A percentile compares a stretch with the other conserved stretches of the same genome.
Conservation (phyloP, 371 early-diverging fungal genomes). For the Mortierella sp. region DNA sequence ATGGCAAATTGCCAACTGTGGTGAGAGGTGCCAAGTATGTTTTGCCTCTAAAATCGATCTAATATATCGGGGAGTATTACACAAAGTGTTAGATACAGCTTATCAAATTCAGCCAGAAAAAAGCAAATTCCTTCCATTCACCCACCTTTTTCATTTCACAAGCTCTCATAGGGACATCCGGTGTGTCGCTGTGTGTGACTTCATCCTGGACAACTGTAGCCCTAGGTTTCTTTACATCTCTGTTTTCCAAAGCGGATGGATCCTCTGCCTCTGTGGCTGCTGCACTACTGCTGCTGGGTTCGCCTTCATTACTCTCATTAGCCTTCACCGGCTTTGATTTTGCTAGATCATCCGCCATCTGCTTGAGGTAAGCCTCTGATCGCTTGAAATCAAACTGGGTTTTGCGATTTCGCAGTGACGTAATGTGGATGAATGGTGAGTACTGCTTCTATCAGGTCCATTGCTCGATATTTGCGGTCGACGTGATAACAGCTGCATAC, state of each 20-base stretch:
- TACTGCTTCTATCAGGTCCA: too few species aligned
- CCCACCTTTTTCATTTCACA: conserved; percentile 56
- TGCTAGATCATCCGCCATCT: conserved; percentile 59
- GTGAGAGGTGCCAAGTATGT: conserved; percentile 97
- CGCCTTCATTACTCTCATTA: conserved; percentile 24
- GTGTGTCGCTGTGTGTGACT: conserved; percentile 32
- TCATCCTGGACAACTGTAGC: conserved; percentile 26
- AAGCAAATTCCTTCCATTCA: neutral
- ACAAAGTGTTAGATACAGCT: neutral
- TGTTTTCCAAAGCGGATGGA: conserved; percentile 7
- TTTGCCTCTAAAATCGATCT: conserved; percentile 89
- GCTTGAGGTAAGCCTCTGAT: conserved; percentile 58
- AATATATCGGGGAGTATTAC: conserved; percentile 12
- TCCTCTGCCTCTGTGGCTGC: neutral
- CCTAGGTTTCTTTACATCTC: conserved; percentile 29
- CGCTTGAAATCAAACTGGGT: conserved; percentile 63
- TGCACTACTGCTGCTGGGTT: neutral
- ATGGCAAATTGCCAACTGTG: conserved; percentile 98
- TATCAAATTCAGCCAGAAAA: neutral
- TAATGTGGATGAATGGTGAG: neutral
- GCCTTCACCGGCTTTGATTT: conserved; percentile 48
- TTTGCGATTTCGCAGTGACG: neutral
- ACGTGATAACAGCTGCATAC: conserved; percentile 20
- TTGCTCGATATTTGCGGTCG: too few species aligned
- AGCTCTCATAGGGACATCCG: conserved; percentile 49